phyloP scores from a whole-genome alignment of 2,329 filamentous ascomycete species.

The Sarocladium kiliense region DNA sequence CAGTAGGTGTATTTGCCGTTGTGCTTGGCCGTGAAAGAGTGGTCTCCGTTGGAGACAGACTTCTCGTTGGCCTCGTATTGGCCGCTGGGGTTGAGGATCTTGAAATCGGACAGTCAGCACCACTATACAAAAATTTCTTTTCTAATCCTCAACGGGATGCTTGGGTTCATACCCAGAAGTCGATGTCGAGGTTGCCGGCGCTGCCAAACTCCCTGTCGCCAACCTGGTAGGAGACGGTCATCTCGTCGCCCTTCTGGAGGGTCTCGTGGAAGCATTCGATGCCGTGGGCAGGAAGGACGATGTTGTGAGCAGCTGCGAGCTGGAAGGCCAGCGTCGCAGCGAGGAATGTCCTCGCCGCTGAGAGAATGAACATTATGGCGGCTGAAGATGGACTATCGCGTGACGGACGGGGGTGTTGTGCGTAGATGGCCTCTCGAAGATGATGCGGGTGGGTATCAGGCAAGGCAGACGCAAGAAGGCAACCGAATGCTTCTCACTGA shows the following conservation, averaged over 20 bases:
- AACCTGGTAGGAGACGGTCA: constrained; percentile 98
- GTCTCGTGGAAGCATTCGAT: constrained; percentile 96
- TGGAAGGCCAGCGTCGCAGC: constrained; percentile 39
- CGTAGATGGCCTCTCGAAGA: not conserved
- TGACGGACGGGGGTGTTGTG: not conserved
- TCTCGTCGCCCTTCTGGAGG: constrained; percentile 89
- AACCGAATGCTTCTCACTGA: constrained; percentile 6
- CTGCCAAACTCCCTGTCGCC: constrained; percentile 94
- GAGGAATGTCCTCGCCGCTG: constrained; percentile 38
- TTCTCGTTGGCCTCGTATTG: constrained; percentile 76
- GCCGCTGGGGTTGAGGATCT: constrained; percentile 75
- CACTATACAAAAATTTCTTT: not conserved
- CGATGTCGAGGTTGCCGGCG: constrained; percentile 90
- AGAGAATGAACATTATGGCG: constrained; percentile 17
- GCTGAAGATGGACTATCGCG: constrained; percentile 7
- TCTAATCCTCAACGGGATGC: constrained; percentile 8
- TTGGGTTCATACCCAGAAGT: constrained; percentile 78
- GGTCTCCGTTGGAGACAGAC: constrained; percentile 82
- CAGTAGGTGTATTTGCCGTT: constrained; percentile 95
- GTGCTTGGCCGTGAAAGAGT: constrained; percentile 77
- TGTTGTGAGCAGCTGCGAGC: constrained; percentile 80
- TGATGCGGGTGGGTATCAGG: not conserved
- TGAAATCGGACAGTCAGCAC: constrained; percentile 11
- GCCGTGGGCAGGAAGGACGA: constrained; percentile 87
- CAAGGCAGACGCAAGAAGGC: constrained; percentile 7